A percentile compares a stretch with the other conserved stretches of the same genome.
These are phyloP conservation scores for Termitomyces sp. DNA, from an alignment of 768 basidiomycete genomes.

Conservation along the genomic window DNA sequence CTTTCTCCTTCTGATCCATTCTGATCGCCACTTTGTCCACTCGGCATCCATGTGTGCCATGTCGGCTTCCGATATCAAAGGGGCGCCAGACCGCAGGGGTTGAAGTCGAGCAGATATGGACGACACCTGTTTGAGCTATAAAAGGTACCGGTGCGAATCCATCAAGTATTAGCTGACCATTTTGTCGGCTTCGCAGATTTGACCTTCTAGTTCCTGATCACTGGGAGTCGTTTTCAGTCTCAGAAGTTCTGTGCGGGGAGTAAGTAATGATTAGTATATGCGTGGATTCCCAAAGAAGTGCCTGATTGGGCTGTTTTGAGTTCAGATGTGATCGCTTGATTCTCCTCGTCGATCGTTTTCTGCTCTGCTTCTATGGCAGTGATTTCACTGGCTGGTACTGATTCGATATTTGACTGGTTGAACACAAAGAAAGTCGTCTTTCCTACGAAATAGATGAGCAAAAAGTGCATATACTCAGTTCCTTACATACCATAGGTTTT, in stretches of 20 bases:
- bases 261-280: constrained; percentile 12
- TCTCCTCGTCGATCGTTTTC: constrained; percentile 51
- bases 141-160: constrained; percentile 1
- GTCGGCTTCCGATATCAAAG: constrained; percentile 67
- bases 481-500: constrained; percentile 68
- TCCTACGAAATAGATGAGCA: constrained; percentile 34
- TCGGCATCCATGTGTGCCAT: constrained; percentile 63
- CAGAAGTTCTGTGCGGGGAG: constrained; percentile 46
- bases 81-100: constrained; percentile 63
- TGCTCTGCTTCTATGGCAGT: constrained; percentile 54
- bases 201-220: constrained; percentile 54
- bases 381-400: constrained; percentile 57
- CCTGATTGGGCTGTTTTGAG: constrained; percentile 45
- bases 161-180: constrained; percentile 36
- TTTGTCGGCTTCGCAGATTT: constrained; percentile 43
- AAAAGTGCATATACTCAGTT: constrained; percentile 8
- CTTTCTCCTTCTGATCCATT: constrained; percentile 76
- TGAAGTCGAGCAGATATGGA: constrained; percentile 44
- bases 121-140: constrained; percentile 33
- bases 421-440: constrained; percentile 86
- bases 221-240: constrained; percentile 64
- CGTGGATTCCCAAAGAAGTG: constrained; percentile 14
- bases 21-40: constrained; percentile 74
- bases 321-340: constrained; percentile 45
- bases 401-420: constrained; percentile 69